Evolutionary conservation across 2,329 filamentous ascomycete species (phyloP).

Genomic region (Zymoseptoria tritici): DNA sequence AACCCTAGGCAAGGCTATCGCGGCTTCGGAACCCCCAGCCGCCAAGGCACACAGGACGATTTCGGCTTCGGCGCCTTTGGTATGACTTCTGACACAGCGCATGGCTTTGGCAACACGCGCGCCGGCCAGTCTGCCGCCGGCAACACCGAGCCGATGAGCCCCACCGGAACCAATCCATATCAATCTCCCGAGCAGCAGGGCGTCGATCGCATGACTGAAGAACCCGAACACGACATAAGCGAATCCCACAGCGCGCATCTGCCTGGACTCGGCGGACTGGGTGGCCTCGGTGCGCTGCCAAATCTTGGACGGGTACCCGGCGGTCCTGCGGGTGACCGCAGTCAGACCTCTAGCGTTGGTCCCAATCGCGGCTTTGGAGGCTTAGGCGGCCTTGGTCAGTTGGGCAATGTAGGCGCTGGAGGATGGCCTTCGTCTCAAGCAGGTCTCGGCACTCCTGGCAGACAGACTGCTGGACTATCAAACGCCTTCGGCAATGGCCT

Average conservation of each 20-base stretch:
- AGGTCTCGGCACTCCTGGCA: slow-evolving; percentile 65
- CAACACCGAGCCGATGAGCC: slow-evolving; percentile 65
- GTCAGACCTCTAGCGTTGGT: slow-evolving; percentile 83
- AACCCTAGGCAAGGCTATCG: slow-evolving; percentile 35
- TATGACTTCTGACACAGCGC: slow-evolving; percentile 46
- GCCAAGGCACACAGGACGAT: slow-evolving; percentile 48
- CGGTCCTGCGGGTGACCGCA: slow-evolving; percentile 72
- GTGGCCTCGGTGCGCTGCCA: slow-evolving; percentile 25
- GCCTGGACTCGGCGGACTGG: slow-evolving; percentile 28
- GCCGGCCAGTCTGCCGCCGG: slow-evolving; percentile 35
- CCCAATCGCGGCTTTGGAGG: slow-evolving; percentile 62
- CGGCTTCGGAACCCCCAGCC: slow-evolving; percentile 38
- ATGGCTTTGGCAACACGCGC: slow-evolving; percentile 32
- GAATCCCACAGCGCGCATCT: slow-evolving; percentile 24
- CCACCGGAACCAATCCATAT: slow-evolving; percentile 93
- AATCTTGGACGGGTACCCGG: slow-evolving; percentile 32
- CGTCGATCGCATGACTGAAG: slow-evolving; percentile 47
- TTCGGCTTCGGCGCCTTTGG: slow-evolving; percentile 54
- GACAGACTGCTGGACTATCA: slow-evolving; percentile 47
- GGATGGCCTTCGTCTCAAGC: slow-evolving; percentile 57
- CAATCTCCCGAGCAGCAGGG: slow-evolving; percentile 78
- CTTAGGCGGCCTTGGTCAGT: slow-evolving; percentile 45
- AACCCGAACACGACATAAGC: slow-evolving; percentile 21
- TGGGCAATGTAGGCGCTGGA: slow-evolving; percentile 46
- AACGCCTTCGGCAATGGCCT: slow-evolving; percentile 47